Evolutionary conservation across 1,139 yeast species (phyloP).

Genomic region (Yamadazyma dushanensis): DNA sequence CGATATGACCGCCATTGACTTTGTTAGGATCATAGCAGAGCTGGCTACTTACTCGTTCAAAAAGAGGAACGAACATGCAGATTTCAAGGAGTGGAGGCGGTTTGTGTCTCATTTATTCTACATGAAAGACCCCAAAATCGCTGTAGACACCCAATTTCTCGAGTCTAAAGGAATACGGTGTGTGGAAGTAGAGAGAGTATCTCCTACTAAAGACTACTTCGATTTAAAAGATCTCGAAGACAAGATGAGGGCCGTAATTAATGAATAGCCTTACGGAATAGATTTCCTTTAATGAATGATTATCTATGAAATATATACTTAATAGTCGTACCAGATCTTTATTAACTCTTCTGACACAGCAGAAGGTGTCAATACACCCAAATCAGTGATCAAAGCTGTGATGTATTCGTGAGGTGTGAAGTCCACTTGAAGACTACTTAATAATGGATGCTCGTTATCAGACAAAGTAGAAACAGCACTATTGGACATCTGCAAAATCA

Average conservation of each 20-base stretch:
- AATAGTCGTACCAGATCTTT: constrained; percentile 92
- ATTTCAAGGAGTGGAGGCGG: constrained; percentile 30
- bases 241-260: constrained; percentile 19
- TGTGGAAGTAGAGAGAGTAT: constrained; percentile 37
- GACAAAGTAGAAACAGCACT: constrained; percentile 9
- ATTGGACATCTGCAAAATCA: constrained; percentile 21
- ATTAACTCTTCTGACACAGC: constrained; percentile 97
- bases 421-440: constrained; percentile 59
- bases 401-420: constrained; percentile 95
- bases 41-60: constrained; percentile 44
- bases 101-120: constrained; percentile 60
- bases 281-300: not conserved
- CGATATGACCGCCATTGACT: constrained; percentile 62
- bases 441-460: constrained; percentile 26
- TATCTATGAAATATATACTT: not conserved
- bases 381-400: constrained; percentile 92
- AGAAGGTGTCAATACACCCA: constrained; percentile 95
- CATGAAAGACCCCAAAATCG: constrained; percentile 46
- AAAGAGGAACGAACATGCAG: constrained; percentile 7
- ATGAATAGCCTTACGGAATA: not conserved
- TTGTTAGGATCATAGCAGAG: constrained; percentile 53
- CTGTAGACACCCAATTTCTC: constrained; percentile 44
- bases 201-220: constrained; percentile 26
- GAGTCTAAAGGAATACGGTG: constrained; percentile 46
- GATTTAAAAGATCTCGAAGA: constrained; percentile 40